These are phyloP conservation scores for Atkinsonella hypoxylon DNA, from an alignment of 2,329 filamentous ascomycete species.

Conservation along the genomic window DNA sequence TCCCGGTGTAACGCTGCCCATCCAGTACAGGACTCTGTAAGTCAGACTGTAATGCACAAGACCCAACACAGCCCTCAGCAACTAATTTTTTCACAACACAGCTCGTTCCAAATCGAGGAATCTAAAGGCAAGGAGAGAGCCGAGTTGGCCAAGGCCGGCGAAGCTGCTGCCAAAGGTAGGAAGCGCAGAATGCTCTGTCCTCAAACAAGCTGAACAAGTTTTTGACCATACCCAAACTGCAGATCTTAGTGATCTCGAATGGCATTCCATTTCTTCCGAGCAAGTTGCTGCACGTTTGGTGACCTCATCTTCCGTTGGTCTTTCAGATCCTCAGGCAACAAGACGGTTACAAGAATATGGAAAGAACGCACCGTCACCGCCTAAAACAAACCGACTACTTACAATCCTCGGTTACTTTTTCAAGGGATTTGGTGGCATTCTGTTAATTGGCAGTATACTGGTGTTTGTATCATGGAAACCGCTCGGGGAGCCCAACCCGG, in stretches of 20 bases:
- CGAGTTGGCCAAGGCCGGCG: constrained; percentile 26
- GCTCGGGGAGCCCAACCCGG: constrained; percentile 53
- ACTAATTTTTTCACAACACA: background rate
- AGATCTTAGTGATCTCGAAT: constrained; percentile 54
- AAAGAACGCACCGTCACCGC: constrained; percentile 53
- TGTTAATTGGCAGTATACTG: constrained; percentile 55
- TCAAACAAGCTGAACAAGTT: background rate
- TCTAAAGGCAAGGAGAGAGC: constrained; percentile 33
- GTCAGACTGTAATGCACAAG: constrained; percentile 8
- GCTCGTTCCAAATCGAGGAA: constrained; percentile 45
- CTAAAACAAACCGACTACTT: constrained; percentile 46
- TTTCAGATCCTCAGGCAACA: constrained; percentile 46
- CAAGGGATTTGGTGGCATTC: constrained; percentile 62
- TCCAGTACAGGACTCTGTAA: constrained; percentile 43
- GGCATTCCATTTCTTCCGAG: constrained; percentile 48
- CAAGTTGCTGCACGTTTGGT: constrained; percentile 49
- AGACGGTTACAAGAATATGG: constrained; percentile 48
- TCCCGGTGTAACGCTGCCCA: constrained; percentile 27
- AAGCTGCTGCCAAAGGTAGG: constrained; percentile 33
- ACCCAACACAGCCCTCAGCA: background rate
- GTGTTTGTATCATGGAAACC: constrained; percentile 71
- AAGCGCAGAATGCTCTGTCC: background rate
- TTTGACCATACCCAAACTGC: background rate
- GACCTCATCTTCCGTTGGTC: constrained; percentile 42
- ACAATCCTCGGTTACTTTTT: constrained; percentile 61